A percentile compares a stretch with the other conserved stretches of the same genome.
These are phyloP conservation scores for Penicillium sp. DNA, from an alignment of 2,329 filamentous ascomycete species.

Conservation along the genomic window DNA sequence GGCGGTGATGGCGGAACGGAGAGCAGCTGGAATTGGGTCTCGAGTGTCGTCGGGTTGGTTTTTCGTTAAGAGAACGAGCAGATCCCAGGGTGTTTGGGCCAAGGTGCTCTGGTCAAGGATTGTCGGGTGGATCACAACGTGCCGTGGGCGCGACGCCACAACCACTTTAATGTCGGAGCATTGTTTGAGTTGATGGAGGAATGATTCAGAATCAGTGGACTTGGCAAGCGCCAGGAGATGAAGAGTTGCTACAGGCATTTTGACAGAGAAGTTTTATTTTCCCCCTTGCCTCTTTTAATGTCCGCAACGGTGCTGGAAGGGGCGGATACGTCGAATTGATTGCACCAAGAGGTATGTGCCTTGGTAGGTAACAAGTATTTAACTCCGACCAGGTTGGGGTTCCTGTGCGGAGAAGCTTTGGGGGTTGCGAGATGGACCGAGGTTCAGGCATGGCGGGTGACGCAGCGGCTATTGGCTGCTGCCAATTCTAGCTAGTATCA, in stretches of 20 bases:
- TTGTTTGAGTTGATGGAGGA: slow-evolving; percentile 24
- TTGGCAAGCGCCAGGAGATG: slow-evolving; percentile 29
- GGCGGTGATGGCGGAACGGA: slow-evolving; percentile 15
- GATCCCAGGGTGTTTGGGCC: slow-evolving; percentile 28
- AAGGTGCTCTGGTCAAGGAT: slow-evolving; percentile 26
- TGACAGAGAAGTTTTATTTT: too few relatives aligned
- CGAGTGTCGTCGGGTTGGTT: not conserved
- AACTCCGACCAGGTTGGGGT: not conserved
- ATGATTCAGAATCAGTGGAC: slow-evolving; percentile 17
- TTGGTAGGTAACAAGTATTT: not conserved
- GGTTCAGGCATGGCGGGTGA: not conserved
- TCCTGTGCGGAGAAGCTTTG: slow-evolving; percentile 1
- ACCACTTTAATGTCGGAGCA: slow-evolving; percentile 24
- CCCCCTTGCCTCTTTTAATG: too few relatives aligned
- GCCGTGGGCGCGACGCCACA: slow-evolving; percentile 32
- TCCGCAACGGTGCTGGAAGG: too few relatives aligned
- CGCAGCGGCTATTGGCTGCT: too few relatives aligned
- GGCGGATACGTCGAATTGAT: too few relatives aligned
- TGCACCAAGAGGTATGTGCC: not conserved
- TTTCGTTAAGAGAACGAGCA: slow-evolving; percentile 30
- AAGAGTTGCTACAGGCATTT: slow-evolving; percentile 33
- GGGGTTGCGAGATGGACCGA: not conserved
- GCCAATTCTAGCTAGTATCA: not conserved
- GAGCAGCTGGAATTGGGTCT: slow-evolving; percentile 16
- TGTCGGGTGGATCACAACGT: slow-evolving; percentile 32